phyloP scores from a whole-genome alignment of 345 rosid genomes.

The Eucalyptus rudis region DNA sequence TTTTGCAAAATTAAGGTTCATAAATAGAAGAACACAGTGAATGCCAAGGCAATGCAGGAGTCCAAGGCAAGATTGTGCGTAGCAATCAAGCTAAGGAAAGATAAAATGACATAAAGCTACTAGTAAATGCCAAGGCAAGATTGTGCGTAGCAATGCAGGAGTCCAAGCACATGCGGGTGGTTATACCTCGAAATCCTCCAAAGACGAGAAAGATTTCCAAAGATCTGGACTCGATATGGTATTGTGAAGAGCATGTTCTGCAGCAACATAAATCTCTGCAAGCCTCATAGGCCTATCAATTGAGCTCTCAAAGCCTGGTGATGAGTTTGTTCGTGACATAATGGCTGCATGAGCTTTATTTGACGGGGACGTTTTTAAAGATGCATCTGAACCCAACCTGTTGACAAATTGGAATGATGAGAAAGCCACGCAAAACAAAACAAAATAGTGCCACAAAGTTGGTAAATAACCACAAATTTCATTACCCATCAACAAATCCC shows the following conservation, averaged over 20 bases:
- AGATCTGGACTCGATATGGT: conserved; percentile 69
- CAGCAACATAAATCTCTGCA: conserved; percentile 91
- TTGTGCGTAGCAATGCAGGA: not conserved
- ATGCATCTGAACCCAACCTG: conserved; percentile 7
- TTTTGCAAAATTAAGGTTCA: not conserved
- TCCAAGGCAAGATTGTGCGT: no score
- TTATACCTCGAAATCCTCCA: conserved; percentile 79
- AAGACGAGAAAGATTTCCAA: conserved; percentile 64
- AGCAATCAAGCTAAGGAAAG: not conserved
- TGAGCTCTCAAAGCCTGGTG: conserved; percentile 80
- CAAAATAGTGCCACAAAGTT: not conserved
- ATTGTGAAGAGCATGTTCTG: conserved; percentile 67
- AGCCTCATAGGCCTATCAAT: conserved; percentile 91
- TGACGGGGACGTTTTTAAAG: conserved; percentile 12
- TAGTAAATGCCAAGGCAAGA: not conserved
- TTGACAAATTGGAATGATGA: not conserved
- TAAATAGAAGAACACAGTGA: not conserved
- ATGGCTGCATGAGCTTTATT: conserved; percentile 28
- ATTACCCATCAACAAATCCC: conserved; percentile 65
- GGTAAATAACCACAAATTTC: not conserved
- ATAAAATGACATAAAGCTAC: not conserved
- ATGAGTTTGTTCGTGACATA: conserved; percentile 68
- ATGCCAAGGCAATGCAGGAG: no score
- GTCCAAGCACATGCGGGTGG: not conserved
- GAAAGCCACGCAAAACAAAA: not conserved